phyloP scores from a whole-genome alignment of 164 flowering plant genomes.

The Vitis labrusca region DNA sequence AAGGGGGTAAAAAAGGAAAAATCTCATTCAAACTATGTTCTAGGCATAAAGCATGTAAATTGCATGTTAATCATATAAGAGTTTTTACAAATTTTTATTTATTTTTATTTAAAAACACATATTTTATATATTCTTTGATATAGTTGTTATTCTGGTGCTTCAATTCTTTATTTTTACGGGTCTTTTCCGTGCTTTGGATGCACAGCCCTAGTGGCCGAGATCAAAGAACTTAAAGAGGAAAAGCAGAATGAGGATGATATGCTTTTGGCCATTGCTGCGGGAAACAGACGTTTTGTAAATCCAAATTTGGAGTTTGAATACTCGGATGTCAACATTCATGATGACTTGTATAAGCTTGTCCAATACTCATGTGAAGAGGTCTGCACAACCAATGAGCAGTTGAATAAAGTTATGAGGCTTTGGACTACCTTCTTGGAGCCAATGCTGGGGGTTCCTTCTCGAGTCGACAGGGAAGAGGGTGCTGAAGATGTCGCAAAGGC shows the following conservation, averaged over 20 bases:
- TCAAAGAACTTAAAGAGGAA: constrained; percentile 62
- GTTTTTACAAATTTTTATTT: too few relatives aligned
- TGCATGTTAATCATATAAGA: too few relatives aligned
- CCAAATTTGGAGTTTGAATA: constrained; percentile 55
- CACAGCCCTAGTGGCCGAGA: constrained; percentile 62
- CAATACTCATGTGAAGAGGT: constrained; percentile 72
- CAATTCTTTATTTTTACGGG: neutral
- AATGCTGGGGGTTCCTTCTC: constrained; percentile 53
- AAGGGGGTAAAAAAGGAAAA: too few relatives aligned
- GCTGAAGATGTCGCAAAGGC: constrained; percentile 30
- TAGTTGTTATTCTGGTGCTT: neutral
- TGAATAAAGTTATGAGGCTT: constrained; percentile 49
- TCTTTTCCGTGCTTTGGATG: constrained; percentile 1
- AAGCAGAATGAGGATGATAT: constrained; percentile 54
- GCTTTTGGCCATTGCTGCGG: constrained; percentile 52
- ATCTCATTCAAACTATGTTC: too few relatives aligned
- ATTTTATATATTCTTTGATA: neutral
- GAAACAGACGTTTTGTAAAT: constrained; percentile 36
- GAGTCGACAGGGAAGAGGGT: constrained; percentile 22
- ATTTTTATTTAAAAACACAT: neutral
- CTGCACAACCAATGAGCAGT: constrained; percentile 59
- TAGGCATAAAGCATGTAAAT: too few relatives aligned
- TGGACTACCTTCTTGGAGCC: constrained; percentile 67
- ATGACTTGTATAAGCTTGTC: constrained; percentile 56
- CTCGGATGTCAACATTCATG: constrained; percentile 48